Evolutionary conservation across 192 early-diverging fungal genomes (phyloP).

Genomic region (Rhizoclosmatium sp.): DNA sequence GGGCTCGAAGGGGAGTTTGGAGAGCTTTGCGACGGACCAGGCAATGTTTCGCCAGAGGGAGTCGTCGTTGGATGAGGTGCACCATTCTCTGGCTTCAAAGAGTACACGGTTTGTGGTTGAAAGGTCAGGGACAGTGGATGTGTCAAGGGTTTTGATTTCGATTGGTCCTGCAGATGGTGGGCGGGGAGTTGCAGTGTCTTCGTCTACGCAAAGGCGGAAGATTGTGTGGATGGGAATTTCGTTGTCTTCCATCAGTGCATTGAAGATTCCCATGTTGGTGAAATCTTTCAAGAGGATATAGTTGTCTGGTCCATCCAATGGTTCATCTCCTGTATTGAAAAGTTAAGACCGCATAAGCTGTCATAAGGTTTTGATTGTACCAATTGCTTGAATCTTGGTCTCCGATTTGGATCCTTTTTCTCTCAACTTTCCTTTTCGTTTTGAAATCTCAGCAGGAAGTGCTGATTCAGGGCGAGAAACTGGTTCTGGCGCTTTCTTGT

Average conservation of each 20-base stretch:
- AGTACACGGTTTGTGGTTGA: constrained; percentile 19
- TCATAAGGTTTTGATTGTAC: constrained; percentile 19
- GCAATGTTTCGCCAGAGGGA: constrained; percentile 47
- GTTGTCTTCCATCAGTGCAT: constrained; percentile 53
- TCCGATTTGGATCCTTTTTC: constrained; percentile 52
- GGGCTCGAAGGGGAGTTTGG: constrained; percentile 6
- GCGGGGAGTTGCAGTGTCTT: neutral
- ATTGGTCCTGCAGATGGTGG: neutral
- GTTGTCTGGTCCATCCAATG: constrained; percentile 57
- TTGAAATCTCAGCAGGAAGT: constrained; percentile 44
- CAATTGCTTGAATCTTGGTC: constrained; percentile 47
- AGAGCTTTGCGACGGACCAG: constrained; percentile 16
- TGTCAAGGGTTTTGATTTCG: constrained; percentile 5
- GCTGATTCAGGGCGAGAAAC: constrained; percentile 46
- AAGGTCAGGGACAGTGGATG: neutral
- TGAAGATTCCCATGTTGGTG: constrained; percentile 42
- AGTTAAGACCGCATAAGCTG: no score
- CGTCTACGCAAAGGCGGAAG: constrained; percentile 31
- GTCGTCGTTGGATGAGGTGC: constrained; percentile 29
- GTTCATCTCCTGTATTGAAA: constrained; percentile 54
- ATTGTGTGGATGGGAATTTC: constrained; percentile 45
- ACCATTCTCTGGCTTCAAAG: constrained; percentile 29
- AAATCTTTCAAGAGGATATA: constrained; percentile 61
- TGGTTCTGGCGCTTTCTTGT: constrained; percentile 36
- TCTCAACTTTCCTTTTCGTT: constrained; percentile 55